A percentile compares a stretch with the other conserved stretches of the same genome.
These are phyloP conservation scores for Helianthus annuus DNA, from an alignment of 129 eudicot species.

Conservation along the genomic window HanXRQr2.0-SUNRISE NC_035444.2:90923305-90923804, in stretches of 20 bases:
- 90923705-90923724: not conserved
- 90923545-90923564: not conserved
- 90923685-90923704: no score
- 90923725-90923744: not conserved
- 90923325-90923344: slow-evolving; percentile 12
- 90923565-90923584: slow-evolving; percentile 6
- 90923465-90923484: slow-evolving; percentile 34
- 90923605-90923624: not conserved
- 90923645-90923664: not conserved
- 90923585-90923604: not conserved
- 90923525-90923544: slow-evolving; percentile 9
- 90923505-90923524: slow-evolving; percentile 13
- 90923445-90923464: slow-evolving; percentile 18
- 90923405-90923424: slow-evolving; percentile 16
- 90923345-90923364: slow-evolving; percentile 39
- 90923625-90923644: not conserved
- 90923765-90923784: not conserved
- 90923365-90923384: slow-evolving; percentile 25
- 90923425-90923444: slow-evolving; percentile 14
- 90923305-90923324: slow-evolving; percentile 4
- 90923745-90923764: not conserved
- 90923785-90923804: not conserved
- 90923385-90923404: slow-evolving; percentile 5
- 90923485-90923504: slow-evolving; percentile 24
- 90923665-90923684: not conserved